These are phyloP conservation scores for Bisporella sp. DNA, from an alignment of 2,329 filamentous ascomycete species.

Conservation along the genomic window DNA sequence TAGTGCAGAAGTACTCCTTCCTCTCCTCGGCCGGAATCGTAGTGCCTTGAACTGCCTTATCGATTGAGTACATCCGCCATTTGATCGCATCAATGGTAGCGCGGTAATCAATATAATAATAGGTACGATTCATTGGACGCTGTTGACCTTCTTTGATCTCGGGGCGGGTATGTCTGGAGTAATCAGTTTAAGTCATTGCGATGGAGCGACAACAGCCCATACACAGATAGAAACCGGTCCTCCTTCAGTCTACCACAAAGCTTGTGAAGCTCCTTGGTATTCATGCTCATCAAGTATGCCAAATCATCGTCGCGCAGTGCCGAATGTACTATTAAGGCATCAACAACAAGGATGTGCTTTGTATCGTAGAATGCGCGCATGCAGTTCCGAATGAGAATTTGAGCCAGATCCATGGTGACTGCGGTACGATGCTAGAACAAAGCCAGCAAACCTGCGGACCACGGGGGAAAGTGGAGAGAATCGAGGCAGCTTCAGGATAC, in stretches of 20 bases:
- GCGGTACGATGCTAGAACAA: too few relatives aligned
- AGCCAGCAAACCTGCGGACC: too few relatives aligned
- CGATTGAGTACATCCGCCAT: slow-evolving; percentile 82
- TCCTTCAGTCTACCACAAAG: slow-evolving; percentile 79
- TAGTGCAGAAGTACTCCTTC: slow-evolving; percentile 82
- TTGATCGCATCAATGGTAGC: slow-evolving; percentile 95
- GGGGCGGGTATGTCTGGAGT: slow-evolving; percentile 57
- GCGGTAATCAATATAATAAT: slow-evolving; percentile 96
- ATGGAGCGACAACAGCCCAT: slow-evolving; percentile 28
- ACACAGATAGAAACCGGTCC: slow-evolving; percentile 79
- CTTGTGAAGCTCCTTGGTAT: slow-evolving; percentile 87
- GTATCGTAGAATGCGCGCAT: slow-evolving; percentile 82
- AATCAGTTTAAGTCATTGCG: slow-evolving; percentile 3
- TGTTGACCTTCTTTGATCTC: slow-evolving; percentile 77
- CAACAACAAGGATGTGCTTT: slow-evolving; percentile 73
- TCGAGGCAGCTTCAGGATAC: too few relatives aligned
- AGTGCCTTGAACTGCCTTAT: slow-evolving; percentile 80
- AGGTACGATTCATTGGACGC: slow-evolving; percentile 77
- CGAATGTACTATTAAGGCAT: slow-evolving; percentile 71
- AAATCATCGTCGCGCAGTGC: slow-evolving; percentile 84
- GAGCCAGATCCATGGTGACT: slow-evolving; percentile 52
- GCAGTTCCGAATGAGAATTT: slow-evolving; percentile 79
- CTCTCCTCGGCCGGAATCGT: slow-evolving; percentile 75
- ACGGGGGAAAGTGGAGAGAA: too few relatives aligned
- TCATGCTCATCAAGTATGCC: slow-evolving; percentile 78